Evolutionary conservation across 306 rosid species (phyloP).

Genomic region (Dicorynia guianensis): DNA sequence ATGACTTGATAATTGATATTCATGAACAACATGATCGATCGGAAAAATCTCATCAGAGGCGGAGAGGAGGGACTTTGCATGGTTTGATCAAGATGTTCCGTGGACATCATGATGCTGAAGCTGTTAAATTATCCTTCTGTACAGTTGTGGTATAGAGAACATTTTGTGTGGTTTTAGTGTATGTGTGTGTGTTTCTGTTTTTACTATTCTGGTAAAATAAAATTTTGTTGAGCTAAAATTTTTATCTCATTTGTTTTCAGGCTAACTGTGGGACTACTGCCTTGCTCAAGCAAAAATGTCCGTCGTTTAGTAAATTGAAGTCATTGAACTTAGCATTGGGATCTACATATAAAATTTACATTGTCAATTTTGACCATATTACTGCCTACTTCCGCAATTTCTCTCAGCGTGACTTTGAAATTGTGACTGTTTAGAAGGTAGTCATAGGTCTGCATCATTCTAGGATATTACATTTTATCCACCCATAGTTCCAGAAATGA

Average conservation of each 20-base stretch:
- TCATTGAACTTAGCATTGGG: constrained; percentile 9
- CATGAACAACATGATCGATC: constrained; percentile 39
- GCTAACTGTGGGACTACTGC: not conserved
- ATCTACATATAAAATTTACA: not conserved
- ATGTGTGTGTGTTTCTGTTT: not conserved
- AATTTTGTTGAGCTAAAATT: not conserved
- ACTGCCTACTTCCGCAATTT: constrained; percentile 31
- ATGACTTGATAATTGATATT: constrained; percentile 47
- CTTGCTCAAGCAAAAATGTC: not conserved
- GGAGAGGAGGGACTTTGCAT: constrained; percentile 40
- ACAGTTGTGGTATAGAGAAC: constrained; percentile 26
- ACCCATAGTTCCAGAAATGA: not conserved
- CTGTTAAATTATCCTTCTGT: constrained; percentile 44
- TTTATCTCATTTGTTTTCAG: not conserved
- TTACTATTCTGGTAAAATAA: not conserved
- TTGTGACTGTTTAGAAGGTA: constrained; percentile 47
- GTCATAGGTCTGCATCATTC: constrained; percentile 19
- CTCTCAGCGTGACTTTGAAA: constrained; percentile 50
- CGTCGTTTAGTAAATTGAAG: not conserved
- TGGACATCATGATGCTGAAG: constrained; percentile 42
- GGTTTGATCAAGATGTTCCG: constrained; percentile 51
- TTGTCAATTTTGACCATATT: not conserved
- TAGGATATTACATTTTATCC: not conserved
- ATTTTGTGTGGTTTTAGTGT: not conserved
- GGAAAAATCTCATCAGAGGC: constrained; percentile 39